Base-by-base conservation (phyloP, 495 filamentous ascomycete species). In the Penicillium riverlandense region DNA sequence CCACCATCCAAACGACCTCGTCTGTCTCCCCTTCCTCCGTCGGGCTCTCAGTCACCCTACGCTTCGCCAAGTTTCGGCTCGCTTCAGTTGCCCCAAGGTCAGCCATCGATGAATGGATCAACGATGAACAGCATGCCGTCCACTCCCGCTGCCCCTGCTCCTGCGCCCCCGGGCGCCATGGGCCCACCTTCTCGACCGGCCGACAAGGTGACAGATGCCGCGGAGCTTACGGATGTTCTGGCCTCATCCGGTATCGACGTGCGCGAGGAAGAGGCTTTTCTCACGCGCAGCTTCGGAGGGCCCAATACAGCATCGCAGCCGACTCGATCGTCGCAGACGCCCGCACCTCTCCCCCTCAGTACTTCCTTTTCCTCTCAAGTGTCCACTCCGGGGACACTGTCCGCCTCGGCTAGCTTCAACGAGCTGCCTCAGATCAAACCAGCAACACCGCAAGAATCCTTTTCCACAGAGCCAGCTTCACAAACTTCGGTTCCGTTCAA, bases 211-310 rank as follows among this genome's bases (percentile, higher is more conserved):
- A 73, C 72, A 0, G 88, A 88, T 61, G 78, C 84, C 33, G 77
- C 82, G 35, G 79, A 87, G 43, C 69, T 88, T 39, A 82, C 77
- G 38, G 90, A 96, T 70, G 82, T 89, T 37, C 58, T 95, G 45
- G 76, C 78, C 28, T 83, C 79, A 29, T 85, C 88, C 15, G 89
- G 87, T 39, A 83, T 96, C 45, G 85, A 95, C 69, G 67, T 95
- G 1, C 78, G 78, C 40, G 88, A 84, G 57, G 90, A 96, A 58
- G 87, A 91, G 49, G 82, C 85, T 34, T 80, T 72, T 45, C 63
- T 90, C 43, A 76, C 82, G 14, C 74, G 76, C 44, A 71, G 73
- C 37, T 83, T 79, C 69, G 73, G 69, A 53, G 75, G 61, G 57
- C 74, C 49, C 27, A 65, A 52, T 51, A 61, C 50, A 44, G 66